Percentiles rank a stretch among this genome's conserved stretches.
Conservation (phyloP, 139 green algal species). For the Spirogloea muscicola region DNA sequence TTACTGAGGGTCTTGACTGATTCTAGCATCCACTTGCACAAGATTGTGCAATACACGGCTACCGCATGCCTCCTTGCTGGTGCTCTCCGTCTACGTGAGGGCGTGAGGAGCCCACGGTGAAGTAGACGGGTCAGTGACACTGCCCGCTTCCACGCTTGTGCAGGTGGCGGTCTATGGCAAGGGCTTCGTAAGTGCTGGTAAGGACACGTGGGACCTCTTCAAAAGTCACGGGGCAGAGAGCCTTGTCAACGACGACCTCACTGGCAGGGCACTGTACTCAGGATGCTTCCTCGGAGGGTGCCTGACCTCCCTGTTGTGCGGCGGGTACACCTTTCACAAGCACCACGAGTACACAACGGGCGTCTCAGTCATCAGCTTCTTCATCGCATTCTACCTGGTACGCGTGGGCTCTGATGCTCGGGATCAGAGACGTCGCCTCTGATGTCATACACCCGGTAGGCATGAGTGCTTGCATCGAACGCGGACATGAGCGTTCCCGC, state of each 20-base stretch:
- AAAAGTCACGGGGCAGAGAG: constrained; percentile 3
- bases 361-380: constrained; percentile 22
- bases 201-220: constrained; percentile 38
- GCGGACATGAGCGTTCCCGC: too few relatives aligned
- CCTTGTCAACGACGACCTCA: constrained; percentile 28
- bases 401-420: too few relatives aligned
- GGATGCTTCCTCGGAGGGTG: constrained; percentile 19
- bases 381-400: constrained; percentile 9
- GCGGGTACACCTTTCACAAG: constrained; percentile 4
- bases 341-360: constrained; percentile 4
- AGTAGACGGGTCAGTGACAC: too few relatives aligned
- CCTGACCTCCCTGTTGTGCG: neutral
- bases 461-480: too few relatives aligned
- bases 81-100: too few relatives aligned
- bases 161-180: constrained; percentile 28
- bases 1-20: too few relatives aligned
- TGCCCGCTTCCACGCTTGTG: neutral
- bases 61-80: too few relatives aligned
- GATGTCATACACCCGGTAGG: too few relatives aligned
- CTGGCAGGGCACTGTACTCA: neutral
- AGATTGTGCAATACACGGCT: too few relatives aligned
- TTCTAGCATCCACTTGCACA: too few relatives aligned
- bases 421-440: too few relatives aligned
- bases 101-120: too few relatives aligned
- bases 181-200: neutral